Evolutionary conservation across 208 protist species (phyloP), one percentile per base, ranked within the genome.

Genomic region (Leishmania aethiopica): DNA sequence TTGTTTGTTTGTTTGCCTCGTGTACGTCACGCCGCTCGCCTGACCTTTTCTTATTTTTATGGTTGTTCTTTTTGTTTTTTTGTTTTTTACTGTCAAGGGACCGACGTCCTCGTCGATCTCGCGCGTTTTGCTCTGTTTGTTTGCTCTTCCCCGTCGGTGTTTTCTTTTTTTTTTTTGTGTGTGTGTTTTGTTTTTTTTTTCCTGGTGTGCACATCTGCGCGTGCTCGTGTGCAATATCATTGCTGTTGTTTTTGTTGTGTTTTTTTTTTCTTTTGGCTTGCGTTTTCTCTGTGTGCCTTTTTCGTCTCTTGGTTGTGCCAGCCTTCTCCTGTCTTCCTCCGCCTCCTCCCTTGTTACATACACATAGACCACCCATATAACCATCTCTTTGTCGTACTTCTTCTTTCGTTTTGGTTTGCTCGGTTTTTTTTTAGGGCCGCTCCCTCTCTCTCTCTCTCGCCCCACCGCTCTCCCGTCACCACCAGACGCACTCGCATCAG

Each of bases 341-440:
- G 7, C 66, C 25, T 37, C 40, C 19, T 35, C 13, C 45, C 49
- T 35, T 49, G 32, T 47, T 62, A 62, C 73, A 77, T 45, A 55
- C 32, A 60, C 73, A 77, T 62, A 74, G 70, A 74, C 70, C 28
- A 1, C 17, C 37, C 71, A 59, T 40, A 75, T n/a, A 75, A 15
- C 11, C 47, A 75, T 40, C 10, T 59, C 19, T 7, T n/a, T 25
- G 64, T 42, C 19, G 28, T 70, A 13, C 35, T 69, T 75, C 35
- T 69, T 75, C 53, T 51, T 81, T 62, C n/a, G 17, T 62, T 64
- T 75, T 62, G 8, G 42, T 7, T 45, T 45, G 42, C 4, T 7
- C 42, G 5, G 3, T 45, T 45, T 45, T 45, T 8, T 42, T 45
- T 45, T 42, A 6, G 3, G 37, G 40, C 40, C 28, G n/a, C 32